Conservation (phyloP, 305 asterid genomes). For the Solanum hybrid region DNA sequence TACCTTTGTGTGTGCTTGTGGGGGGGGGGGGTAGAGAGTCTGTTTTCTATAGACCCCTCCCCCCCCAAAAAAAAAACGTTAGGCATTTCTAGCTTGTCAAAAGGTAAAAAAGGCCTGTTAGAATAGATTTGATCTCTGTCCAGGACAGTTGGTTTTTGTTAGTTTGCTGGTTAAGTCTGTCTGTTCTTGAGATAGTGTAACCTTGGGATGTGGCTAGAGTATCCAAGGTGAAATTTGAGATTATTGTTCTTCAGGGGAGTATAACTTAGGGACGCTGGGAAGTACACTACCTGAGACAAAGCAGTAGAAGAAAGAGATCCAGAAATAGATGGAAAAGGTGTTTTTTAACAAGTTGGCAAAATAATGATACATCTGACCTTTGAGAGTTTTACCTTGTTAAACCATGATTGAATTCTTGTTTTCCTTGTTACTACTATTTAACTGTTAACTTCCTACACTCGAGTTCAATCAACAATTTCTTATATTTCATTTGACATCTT, state of each 20-base stretch:
- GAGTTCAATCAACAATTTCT: neutral
- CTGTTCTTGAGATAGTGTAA: neutral
- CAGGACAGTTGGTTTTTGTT: neutral
- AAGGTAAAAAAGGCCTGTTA: neutral
- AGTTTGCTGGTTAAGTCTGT: neutral
- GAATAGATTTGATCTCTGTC: neutral
- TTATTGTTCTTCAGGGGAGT: neutral
- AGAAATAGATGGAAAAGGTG: neutral
- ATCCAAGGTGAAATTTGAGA: neutral
- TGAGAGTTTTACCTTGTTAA: neutral
- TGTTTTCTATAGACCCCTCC: neutral
- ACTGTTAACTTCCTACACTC: neutral
- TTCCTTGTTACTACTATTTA: neutral
- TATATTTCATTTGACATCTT: neutral
- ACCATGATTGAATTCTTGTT: neutral
- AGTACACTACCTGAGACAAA: neutral
- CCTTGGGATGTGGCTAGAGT: neutral
- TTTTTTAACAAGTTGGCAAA: neutral
- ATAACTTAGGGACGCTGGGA: neutral
- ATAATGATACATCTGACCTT: neutral
- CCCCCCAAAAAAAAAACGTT: neutral
- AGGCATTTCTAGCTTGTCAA: neutral
- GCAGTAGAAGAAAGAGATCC: neutral
- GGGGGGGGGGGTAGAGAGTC: neutral
- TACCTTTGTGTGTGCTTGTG: neutral